Evolutionary conservation across 2,329 filamentous ascomycete genomes (phyloP).

Genomic region (Dothistroma pini): DNA sequence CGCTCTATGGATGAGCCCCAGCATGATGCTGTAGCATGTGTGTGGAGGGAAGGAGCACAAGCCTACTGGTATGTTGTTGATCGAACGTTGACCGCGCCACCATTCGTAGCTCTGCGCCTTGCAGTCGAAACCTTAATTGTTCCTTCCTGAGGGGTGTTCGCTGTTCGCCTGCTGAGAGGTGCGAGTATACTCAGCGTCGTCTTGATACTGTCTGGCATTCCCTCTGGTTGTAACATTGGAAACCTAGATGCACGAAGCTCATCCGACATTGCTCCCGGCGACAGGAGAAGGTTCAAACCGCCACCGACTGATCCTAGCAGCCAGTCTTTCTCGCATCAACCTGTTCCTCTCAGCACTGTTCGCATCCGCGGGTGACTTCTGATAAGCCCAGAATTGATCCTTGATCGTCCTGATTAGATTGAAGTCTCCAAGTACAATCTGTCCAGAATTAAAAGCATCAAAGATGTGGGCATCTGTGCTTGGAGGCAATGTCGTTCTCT

Average conservation of each 20-base stretch:
- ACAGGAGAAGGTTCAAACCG: conserved; percentile 2
- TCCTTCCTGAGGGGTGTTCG: not conserved
- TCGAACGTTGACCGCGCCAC: not conserved
- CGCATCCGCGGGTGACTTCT: conserved; percentile 26
- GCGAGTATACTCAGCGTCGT: not conserved
- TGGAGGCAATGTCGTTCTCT: conserved; percentile 17
- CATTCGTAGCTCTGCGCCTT: not conserved
- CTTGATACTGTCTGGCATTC: not conserved
- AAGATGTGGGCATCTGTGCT: conserved; percentile 37
- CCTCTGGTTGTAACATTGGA: not conserved
- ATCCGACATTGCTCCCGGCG: not conserved
- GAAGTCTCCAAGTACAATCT: conserved; percentile 46
- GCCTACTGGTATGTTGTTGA: too few relatives aligned
- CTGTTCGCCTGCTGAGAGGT: not conserved
- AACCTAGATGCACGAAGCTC: not conserved
- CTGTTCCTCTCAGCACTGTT: conserved; percentile 5
- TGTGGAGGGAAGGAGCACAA: too few relatives aligned
- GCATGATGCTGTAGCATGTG: not conserved
- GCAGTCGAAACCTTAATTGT: not conserved
- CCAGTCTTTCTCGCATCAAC: conserved; percentile 17
- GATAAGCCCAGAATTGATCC: conserved; percentile 41
- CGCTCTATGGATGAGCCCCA: not conserved
- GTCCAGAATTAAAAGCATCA: conserved; percentile 46
- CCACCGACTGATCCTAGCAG: conserved; percentile 10
- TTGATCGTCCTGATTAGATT: conserved; percentile 40